Evolutionary conservation across 257 asterid species (phyloP).

Genomic region (Echites panduratus): DNA sequence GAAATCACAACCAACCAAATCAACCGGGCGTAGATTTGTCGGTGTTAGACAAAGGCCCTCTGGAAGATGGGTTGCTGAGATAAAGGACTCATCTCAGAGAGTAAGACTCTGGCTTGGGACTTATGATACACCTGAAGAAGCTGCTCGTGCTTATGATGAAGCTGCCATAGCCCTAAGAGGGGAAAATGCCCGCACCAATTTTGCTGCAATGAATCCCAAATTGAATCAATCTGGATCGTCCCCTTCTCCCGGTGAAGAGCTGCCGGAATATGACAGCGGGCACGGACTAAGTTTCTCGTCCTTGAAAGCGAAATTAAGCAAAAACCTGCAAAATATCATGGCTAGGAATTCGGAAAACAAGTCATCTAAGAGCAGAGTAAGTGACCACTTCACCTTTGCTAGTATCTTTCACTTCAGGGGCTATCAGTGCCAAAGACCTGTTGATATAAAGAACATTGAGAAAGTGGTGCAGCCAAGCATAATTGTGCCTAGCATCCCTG

Average conservation of each 20-base stretch:
- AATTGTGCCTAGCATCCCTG: conserved; percentile 50
- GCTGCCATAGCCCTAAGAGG: conserved; percentile 88
- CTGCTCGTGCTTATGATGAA: conserved; percentile 82
- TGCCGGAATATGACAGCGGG: conserved; percentile 25
- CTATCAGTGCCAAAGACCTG: conserved; percentile 35
- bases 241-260: conserved; percentile 7
- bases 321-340: conserved; percentile 70
- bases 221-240: conserved; percentile 14
- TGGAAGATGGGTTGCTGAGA: conserved; percentile 93
- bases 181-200: conserved; percentile 77
- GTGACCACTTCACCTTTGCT: conserved; percentile 87
- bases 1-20: conserved; percentile 22
- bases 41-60: conserved; percentile 89
- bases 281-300: conserved; percentile 70
- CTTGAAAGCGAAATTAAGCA: conserved; percentile 66
- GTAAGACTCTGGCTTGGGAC: conserved; percentile 88
- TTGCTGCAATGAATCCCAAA: conserved; percentile 24
- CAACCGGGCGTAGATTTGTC: conserved; percentile 48
- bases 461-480: conserved; percentile 76
- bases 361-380: conserved; percentile 59
- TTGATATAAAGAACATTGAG: conserved; percentile 51
- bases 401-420: conserved; percentile 67
- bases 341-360: conserved; percentile 63
- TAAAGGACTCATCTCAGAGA: conserved; percentile 75
- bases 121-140: conserved; percentile 84